Evolutionary conservation across 1,139 yeast genomes (phyloP).

Genomic region (Candida tetrigidarum): DNA sequence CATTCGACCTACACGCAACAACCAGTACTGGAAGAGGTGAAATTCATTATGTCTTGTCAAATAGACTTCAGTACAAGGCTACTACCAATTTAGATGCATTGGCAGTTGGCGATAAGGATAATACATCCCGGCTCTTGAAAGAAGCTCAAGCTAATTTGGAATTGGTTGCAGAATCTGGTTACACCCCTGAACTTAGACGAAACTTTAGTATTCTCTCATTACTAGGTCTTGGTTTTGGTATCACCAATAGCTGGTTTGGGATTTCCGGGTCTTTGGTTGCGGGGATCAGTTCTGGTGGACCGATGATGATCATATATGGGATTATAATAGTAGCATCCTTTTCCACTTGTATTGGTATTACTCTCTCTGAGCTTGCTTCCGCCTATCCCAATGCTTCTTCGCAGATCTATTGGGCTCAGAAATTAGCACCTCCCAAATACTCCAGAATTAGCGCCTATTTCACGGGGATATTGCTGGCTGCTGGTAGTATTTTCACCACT

Average conservation of each 20-base stretch:
- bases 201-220: slow-evolving; percentile 56
- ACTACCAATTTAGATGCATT: slow-evolving; percentile 17
- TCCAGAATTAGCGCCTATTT: slow-evolving; percentile 51
- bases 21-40: slow-evolving; percentile 26
- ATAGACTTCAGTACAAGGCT: slow-evolving; percentile 10
- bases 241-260: slow-evolving; percentile 70
- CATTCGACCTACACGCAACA: slow-evolving; percentile 17
- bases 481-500: slow-evolving; percentile 58
- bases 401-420: slow-evolving; percentile 64
- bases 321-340: slow-evolving; percentile 60
- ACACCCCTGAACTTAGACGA: slow-evolving; percentile 46
- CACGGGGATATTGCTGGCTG: slow-evolving; percentile 60
- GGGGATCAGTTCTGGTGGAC: slow-evolving; percentile 69
- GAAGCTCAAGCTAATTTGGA: slow-evolving; percentile 39
- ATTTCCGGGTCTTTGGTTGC: slow-evolving; percentile 40
- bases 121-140: slow-evolving; percentile 23
- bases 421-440: slow-evolving; percentile 53
- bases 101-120: slow-evolving; percentile 30
- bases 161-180: slow-evolving; percentile 39
- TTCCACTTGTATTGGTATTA: slow-evolving; percentile 41
- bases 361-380: slow-evolving; percentile 52
- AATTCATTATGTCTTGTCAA: slow-evolving; percentile 22
- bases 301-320: slow-evolving; percentile 67
- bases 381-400: slow-evolving; percentile 70
- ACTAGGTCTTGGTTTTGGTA: slow-evolving; percentile 65